A percentile compares a stretch with the other conserved stretches of the same genome.
Evolutionary conservation across 768 basidiomycete genomes (phyloP).

Genomic region (Phanerochaete carnosa): DNA sequence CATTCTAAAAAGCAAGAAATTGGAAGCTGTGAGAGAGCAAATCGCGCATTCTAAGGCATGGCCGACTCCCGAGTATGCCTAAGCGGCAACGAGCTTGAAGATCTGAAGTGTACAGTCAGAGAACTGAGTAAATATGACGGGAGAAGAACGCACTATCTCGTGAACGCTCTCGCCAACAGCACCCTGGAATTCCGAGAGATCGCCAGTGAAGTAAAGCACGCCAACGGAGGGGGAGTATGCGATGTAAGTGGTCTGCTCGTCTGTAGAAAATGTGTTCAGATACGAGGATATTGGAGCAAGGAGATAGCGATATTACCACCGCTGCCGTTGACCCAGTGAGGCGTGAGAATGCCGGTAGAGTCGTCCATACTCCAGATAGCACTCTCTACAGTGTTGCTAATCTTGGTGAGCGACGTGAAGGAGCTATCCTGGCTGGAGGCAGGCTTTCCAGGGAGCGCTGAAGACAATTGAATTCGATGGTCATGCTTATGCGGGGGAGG

Average conservation of each 20-base stretch:
- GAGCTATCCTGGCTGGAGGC: neutral
- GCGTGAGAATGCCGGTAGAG: neutral
- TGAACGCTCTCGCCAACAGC: neutral
- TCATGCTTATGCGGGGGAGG: neutral
- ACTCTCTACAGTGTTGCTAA: neutral
- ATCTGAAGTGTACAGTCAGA: neutral
- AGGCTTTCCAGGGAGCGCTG: neutral
- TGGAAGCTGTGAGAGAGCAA: neutral
- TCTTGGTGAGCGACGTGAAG: neutral
- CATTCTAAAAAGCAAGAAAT: neutral
- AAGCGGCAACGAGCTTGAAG: neutral
- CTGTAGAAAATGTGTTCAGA: neutral
- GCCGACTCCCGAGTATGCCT: neutral
- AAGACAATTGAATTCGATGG: neutral
- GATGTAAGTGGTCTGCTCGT: neutral
- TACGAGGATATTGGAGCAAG: neutral
- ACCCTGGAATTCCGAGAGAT: neutral
- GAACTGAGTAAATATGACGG: neutral
- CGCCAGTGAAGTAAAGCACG: conserved; percentile 3
- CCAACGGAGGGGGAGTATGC: neutral
- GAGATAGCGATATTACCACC: neutral
- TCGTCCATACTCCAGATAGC: conserved; percentile 8
- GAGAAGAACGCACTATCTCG: neutral
- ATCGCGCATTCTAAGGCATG: neutral
- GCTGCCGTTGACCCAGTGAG: conserved; percentile 3